These are phyloP conservation scores for Orobanche coerulescens DNA, from an alignment of 257 asterid species.

Conservation along the genomic window DNA sequence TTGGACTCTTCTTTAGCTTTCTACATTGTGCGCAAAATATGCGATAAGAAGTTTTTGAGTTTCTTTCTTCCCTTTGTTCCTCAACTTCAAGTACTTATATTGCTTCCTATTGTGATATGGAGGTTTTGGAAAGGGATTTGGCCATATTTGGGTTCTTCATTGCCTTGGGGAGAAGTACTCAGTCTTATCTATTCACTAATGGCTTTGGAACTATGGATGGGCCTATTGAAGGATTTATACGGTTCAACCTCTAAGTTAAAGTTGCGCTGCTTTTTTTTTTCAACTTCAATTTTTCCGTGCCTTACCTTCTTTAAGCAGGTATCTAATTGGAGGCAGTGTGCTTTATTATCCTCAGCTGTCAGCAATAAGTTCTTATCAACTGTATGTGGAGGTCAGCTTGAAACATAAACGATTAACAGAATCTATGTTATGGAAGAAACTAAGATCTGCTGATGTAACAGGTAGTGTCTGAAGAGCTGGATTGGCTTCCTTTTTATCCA, in stretches of 20 bases:
- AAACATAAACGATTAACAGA: slow-evolving; percentile 21
- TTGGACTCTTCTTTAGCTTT: neutral
- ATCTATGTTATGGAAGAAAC: slow-evolving; percentile 20
- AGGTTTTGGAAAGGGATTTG: slow-evolving; percentile 91
- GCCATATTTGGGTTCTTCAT: slow-evolving; percentile 96
- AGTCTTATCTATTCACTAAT: slow-evolving; percentile 61
- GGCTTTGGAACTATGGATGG: slow-evolving; percentile 58
- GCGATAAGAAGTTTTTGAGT: neutral
- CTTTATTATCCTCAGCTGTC: slow-evolving; percentile 94
- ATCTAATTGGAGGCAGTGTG: slow-evolving; percentile 88
- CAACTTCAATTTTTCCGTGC: neutral
- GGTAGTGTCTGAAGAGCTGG: slow-evolving; percentile 99
- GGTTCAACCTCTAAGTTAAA: slow-evolving; percentile 40
- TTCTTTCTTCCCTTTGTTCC: slow-evolving; percentile 13
- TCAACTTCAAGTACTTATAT: slow-evolving; percentile 10
- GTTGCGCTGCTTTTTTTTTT: slow-evolving; percentile 12
- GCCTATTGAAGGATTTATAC: slow-evolving; percentile 68
- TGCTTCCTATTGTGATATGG: slow-evolving; percentile 14
- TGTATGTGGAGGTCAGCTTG: slow-evolving; percentile 96
- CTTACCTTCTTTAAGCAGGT: slow-evolving; percentile 45
- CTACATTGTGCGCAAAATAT: slow-evolving; percentile 7
- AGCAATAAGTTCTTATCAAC: slow-evolving; percentile 96
- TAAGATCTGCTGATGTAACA: slow-evolving; percentile 29
- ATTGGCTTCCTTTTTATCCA: slow-evolving; percentile 95
- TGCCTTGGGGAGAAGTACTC: slow-evolving; percentile 89